Base-by-base conservation (phyloP, 805 yeast species). In the Hanseniaspora occidentalis region DNA sequence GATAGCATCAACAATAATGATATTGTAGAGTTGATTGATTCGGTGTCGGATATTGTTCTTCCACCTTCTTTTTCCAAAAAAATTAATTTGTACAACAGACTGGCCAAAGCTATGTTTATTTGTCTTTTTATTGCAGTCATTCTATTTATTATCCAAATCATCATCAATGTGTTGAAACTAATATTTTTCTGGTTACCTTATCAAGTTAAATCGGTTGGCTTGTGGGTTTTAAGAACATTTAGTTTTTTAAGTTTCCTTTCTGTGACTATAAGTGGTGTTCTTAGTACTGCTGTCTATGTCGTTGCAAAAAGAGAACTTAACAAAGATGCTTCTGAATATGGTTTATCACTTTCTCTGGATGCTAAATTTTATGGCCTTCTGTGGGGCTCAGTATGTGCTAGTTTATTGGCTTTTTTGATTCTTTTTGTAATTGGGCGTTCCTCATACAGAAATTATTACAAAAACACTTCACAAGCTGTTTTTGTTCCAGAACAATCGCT, bases 241-340 rank as follows among this genome's bases (percentile, higher is more conserved):
- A 66, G 73, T 10, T 54, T 63, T 35, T 22, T 65, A 4, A 46
- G 65, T 10, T 48, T 67, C n/a, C 10, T 64, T 2, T 47, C 70
- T 14, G 23, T 29, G 9, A 4, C 18, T n/a, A 9, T 29, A 4
- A 65, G 71, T 22, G 69, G 75, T 22, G 84, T 69, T 13, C 61
- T 79, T 18, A 65, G 80, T 22, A 80, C 89, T 1, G 92, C 78
- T 14, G 63, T 71, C n/a, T 79, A 64, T 61, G 42, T 61, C 4
- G 65, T 66, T 41, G 65, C 78, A 45, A 59, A 69, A 43, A 58
- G 62, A 10, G 63, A 70, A 40, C 66, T 84, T 61, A 74, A 79
- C 49, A 60, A 73, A 25, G 60, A 63, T 25, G 58, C 60, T 10
- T 54, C 51, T 2, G 54, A 56, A 2, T 76, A 65, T 49, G 94